These are phyloP conservation scores for Umbilicus rupestris DNA, from an alignment of 164 flowering plant species.

Conservation along the genomic window DNA sequence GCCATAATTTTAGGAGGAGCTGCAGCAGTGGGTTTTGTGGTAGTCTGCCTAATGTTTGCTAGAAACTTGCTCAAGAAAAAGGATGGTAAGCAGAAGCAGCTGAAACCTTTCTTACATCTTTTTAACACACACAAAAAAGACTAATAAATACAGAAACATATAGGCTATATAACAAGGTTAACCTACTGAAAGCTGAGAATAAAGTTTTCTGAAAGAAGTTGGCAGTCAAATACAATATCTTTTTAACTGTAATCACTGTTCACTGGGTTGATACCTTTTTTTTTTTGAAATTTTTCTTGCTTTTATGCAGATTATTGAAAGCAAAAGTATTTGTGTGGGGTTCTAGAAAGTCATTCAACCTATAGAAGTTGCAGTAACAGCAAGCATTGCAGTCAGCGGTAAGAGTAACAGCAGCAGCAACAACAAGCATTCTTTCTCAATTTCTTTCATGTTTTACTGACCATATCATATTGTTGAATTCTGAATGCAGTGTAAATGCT, in stretches of 20 bases:
- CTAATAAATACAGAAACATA: no score
- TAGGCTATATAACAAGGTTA: no score
- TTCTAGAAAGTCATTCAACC: background rate
- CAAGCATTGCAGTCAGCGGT: no score
- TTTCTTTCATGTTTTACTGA: no score
- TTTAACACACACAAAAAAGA: background rate
- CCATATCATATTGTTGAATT: no score
- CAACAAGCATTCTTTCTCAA: no score
- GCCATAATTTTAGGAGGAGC: conserved; percentile 95
- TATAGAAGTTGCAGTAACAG: no score
- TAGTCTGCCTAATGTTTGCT: conserved; percentile 57
- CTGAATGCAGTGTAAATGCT: background rate
- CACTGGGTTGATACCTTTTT: no score
- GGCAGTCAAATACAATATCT: background rate
- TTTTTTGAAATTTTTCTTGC: no score
- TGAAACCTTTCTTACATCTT: background rate
- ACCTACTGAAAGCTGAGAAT: background rate
- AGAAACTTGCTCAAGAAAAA: conserved; percentile 61
- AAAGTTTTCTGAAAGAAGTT: background rate
- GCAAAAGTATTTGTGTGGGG: background rate
- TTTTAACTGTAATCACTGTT: no score
- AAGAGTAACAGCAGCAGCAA: no score
- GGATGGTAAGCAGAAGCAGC: conserved; percentile 48
- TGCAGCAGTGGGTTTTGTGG: conserved; percentile 65
- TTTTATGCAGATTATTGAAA: conserved; percentile 4